Conservation (phyloP, 257 asterid species). For the Craterostigma plantagineum region DNA sequence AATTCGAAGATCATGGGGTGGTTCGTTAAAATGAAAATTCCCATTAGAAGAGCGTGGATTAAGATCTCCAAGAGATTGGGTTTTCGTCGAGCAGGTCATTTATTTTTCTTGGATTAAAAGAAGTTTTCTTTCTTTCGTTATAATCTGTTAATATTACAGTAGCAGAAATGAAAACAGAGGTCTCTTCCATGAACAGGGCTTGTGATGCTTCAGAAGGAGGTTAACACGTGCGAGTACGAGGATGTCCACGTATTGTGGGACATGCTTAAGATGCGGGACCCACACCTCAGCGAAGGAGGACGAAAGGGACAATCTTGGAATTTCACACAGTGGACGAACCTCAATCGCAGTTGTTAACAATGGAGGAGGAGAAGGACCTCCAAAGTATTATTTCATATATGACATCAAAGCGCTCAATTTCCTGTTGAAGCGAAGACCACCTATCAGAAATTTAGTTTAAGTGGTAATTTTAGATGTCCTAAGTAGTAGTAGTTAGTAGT, state of each 20-base stretch:
- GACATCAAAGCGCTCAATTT: too few species aligned
- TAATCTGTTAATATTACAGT: too few species aligned
- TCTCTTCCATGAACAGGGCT: too few species aligned
- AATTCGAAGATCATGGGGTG: slow-evolving; percentile 17
- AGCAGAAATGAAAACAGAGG: too few species aligned
- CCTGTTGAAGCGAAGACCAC: too few species aligned
- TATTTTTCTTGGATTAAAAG: too few species aligned
- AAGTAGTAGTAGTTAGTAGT: too few species aligned
- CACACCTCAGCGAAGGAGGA: background rate
- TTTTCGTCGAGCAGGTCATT: slow-evolving; percentile 37
- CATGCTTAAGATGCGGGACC: slow-evolving; percentile 25
- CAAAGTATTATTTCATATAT: too few species aligned
- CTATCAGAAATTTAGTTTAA: too few species aligned
- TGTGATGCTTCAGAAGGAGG: slow-evolving; percentile 22
- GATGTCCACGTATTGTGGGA: slow-evolving; percentile 52
- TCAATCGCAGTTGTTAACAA: slow-evolving; percentile 1
- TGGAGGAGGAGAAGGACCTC: too few species aligned
- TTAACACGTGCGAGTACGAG: slow-evolving; percentile 39
- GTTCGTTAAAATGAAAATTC: slow-evolving; percentile 27
- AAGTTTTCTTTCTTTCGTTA: too few species aligned
- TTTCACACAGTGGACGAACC: slow-evolving; percentile 14
- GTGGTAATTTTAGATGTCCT: too few species aligned
- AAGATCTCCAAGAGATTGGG: slow-evolving; percentile 24
- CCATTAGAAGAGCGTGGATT: slow-evolving; percentile 35
- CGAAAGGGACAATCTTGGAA: slow-evolving; percentile 13